These are phyloP conservation scores for Dimargaris verticillata DNA, from an alignment of 192 early-diverging fungal genomes.

Conservation along the genomic window DNA sequence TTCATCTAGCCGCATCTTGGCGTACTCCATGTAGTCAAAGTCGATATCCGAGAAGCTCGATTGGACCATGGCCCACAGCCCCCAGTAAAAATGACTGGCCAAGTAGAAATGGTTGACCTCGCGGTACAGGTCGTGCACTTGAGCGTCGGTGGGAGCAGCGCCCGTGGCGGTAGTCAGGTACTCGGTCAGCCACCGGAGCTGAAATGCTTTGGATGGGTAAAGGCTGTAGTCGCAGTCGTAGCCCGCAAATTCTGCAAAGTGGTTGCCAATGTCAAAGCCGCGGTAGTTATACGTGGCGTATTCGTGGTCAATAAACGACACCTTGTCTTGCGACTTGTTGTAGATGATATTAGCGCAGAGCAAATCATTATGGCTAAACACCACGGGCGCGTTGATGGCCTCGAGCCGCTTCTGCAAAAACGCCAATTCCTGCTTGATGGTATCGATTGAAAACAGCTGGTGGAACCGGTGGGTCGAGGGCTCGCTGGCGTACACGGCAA, in stretches of 20 bases:
- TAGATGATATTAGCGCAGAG: constrained; percentile 82
- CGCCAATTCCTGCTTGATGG: constrained; percentile 22
- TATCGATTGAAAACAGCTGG: constrained; percentile 15
- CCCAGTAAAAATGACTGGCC: constrained; percentile 91
- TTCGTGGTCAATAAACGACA: constrained; percentile 86
- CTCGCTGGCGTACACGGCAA: constrained; percentile 15
- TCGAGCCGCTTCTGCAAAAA: constrained; percentile 36
- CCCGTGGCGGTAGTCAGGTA: constrained; percentile 39
- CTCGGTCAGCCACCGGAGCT: constrained; percentile 55
- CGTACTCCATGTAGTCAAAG: constrained; percentile 90
- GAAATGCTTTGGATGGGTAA: constrained; percentile 56
- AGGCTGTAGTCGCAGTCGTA: constrained; percentile 87
- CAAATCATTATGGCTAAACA: constrained; percentile 88
- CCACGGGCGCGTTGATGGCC: constrained; percentile 52
- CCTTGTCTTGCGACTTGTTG: constrained; percentile 34
- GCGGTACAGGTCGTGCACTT: constrained; percentile 41
- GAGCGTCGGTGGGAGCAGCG: constrained; percentile 20
- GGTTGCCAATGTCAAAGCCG: constrained; percentile 91
- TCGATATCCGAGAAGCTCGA: constrained; percentile 80
- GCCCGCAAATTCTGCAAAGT: constrained; percentile 89
- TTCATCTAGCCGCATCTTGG: constrained; percentile 59
- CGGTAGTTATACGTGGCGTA: constrained; percentile 72
- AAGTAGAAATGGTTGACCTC: constrained; percentile 74
- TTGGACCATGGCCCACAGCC: constrained; percentile 62
- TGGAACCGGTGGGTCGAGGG: constrained; percentile 18